Conservation (phyloP, 2,329 filamentous ascomycete genomes). For the Aquanectria penicillioides region DNA sequence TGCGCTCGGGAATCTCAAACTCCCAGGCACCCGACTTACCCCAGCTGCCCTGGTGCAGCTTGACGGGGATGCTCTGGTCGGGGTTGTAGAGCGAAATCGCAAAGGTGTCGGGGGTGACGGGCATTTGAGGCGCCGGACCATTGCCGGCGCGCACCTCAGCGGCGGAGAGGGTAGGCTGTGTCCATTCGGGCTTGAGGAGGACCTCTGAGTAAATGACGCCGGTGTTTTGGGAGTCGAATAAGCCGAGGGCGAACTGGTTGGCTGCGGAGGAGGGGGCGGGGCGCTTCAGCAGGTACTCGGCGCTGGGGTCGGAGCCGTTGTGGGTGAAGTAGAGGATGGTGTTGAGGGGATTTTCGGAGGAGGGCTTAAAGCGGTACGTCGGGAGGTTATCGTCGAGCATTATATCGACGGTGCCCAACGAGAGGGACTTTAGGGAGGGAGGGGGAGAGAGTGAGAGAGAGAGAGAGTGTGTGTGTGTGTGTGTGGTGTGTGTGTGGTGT, state of each 20-base stretch:
- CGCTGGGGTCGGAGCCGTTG: conserved; percentile 81
- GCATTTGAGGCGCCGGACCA: conserved; percentile 71
- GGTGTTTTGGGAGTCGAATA: conserved; percentile 83
- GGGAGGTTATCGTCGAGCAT: conserved; percentile 98
- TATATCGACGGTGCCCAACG: too few species aligned
- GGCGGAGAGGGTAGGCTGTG: conserved; percentile 81
- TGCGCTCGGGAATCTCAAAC: conserved; percentile 89
- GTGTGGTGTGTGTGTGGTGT: not conserved
- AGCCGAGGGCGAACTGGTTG: conserved; percentile 87
- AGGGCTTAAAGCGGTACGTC: conserved; percentile 67
- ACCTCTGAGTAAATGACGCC: conserved; percentile 91
- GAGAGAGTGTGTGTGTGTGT: not conserved
- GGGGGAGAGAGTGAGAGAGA: not conserved
- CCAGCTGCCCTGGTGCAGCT: conserved; percentile 79
- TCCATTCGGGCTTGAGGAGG: conserved; percentile 84
- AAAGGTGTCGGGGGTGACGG: conserved; percentile 81
- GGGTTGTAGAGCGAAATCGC: conserved; percentile 93
- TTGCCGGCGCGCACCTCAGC: conserved; percentile 80
- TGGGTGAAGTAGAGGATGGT: conserved; percentile 71
- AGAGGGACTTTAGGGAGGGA: not conserved
- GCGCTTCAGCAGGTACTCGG: conserved; percentile 83
- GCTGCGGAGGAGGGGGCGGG: conserved; percentile 74
- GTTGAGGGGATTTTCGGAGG: conserved; percentile 62
- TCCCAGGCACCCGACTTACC: conserved; percentile 85
- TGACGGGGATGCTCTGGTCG: conserved; percentile 81